phyloP scores from a whole-genome alignment of 2,329 filamentous ascomycete species.

The Diaporthe helianthi region DNA sequence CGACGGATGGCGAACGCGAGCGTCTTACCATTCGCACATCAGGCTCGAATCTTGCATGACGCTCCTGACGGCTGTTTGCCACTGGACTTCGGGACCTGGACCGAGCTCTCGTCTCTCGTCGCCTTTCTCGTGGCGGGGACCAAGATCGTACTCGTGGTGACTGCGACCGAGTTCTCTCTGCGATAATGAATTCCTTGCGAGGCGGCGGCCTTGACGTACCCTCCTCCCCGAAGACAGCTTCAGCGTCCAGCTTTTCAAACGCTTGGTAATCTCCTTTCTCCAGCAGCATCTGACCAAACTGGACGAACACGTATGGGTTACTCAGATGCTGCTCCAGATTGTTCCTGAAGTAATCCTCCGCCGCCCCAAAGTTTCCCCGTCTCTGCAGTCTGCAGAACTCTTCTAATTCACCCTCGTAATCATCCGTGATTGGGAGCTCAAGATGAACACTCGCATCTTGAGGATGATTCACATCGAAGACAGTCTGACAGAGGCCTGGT shows the following conservation, averaged over 20 bases:
- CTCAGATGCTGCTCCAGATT: neutral
- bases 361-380: neutral
- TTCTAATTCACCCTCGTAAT: neutral
- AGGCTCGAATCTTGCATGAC: neutral
- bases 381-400: neutral
- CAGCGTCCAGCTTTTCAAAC: neutral
- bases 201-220: neutral
- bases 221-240: neutral
- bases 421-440: neutral
- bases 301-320: neutral
- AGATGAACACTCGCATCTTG: conserved; percentile 1
- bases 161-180: neutral
- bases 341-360: neutral
- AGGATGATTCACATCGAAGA: neutral
- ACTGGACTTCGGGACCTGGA: neutral
- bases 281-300: neutral
- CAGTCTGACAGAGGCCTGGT: conserved; percentile 3
- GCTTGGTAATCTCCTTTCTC: neutral
- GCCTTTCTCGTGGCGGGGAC: neutral
- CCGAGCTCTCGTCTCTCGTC: neutral
- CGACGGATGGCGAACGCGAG: neutral
- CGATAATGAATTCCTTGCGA: neutral
- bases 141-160: neutral
- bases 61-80: neutral
- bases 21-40: neutral